Percentiles rank a stretch among this genome's conserved stretches.
Evolutionary conservation across 352 stramenopile genomes (phyloP).

Genomic region (Thalassiosira exigua): DNA sequence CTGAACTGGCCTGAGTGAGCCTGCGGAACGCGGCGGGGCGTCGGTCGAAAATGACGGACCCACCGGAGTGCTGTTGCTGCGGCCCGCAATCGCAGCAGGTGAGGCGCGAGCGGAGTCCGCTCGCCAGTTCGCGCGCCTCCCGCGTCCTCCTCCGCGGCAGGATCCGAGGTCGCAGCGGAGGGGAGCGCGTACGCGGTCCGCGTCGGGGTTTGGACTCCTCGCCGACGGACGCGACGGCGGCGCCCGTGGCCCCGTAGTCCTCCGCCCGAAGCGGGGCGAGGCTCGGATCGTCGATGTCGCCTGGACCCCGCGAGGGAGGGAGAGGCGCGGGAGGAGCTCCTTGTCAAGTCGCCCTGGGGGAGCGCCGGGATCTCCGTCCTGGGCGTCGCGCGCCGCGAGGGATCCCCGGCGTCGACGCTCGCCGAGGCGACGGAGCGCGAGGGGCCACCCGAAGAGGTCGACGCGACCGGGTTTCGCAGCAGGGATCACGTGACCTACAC

Average conservation of each 20-base stretch:
- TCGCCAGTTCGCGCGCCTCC: too few relatives aligned
- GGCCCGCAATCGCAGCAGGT: too few relatives aligned
- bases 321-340: constrained; percentile 35
- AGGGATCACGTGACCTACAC: constrained; percentile 22
- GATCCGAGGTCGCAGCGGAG: too few relatives aligned
- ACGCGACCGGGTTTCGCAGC: background rate
- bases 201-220: too few relatives aligned
- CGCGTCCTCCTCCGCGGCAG: too few relatives aligned
- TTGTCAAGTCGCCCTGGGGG: constrained; percentile 26
- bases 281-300: constrained; percentile 7
- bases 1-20: too few relatives aligned
- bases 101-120: too few relatives aligned
- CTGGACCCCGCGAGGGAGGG: constrained; percentile 40
- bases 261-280: constrained; percentile 20
- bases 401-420: background rate
- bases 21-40: too few relatives aligned
- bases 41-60: too few relatives aligned
- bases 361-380: constrained; percentile 19
- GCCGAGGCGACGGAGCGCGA: background rate
- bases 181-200: too few relatives aligned
- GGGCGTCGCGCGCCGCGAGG: constrained; percentile 15
- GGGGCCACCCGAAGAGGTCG: background rate
- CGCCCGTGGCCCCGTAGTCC: background rate
- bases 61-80: too few relatives aligned
- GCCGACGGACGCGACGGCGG: too few relatives aligned